phyloP scores from a whole-genome alignment of 2,329 filamentous ascomycete genomes.

The Aspergillus japonicus region DNA sequence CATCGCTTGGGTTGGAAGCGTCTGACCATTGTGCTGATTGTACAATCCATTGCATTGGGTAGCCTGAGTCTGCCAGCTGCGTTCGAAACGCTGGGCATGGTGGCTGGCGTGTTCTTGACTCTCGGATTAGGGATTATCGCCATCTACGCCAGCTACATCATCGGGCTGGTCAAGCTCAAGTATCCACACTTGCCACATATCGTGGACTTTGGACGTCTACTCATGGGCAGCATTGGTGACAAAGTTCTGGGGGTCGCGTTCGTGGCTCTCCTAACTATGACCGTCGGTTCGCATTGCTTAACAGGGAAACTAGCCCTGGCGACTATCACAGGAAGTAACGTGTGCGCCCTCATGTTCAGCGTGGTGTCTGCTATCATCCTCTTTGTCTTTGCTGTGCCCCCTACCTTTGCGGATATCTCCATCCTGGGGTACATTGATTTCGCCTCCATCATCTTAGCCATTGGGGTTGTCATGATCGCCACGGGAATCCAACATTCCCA shows the following conservation, averaged over 20 bases:
- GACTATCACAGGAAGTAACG: conserved; percentile 36
- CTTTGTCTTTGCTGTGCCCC: conserved; percentile 31
- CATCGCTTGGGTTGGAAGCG: conserved; percentile 46
- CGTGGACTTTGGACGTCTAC: conserved; percentile 43
- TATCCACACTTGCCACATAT: conserved; percentile 44
- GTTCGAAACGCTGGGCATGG: conserved; percentile 47
- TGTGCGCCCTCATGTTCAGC: conserved; percentile 42
- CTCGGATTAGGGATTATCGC: conserved; percentile 40
- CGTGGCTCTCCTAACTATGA: conserved; percentile 43
- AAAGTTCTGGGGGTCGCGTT: conserved; percentile 42
- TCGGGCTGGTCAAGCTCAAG: conserved; percentile 38
- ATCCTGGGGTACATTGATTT: conserved; percentile 37
- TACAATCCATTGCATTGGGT: conserved; percentile 51
- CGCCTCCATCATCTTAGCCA: conserved; percentile 31
- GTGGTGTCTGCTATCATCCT: conserved; percentile 42
- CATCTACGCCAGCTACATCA: conserved; percentile 42
- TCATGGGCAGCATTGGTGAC: conserved; percentile 44
- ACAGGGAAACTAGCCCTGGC: conserved; percentile 49
- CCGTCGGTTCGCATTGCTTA: conserved; percentile 46
- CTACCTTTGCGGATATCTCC: conserved; percentile 33
- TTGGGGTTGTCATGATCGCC: conserved; percentile 33
- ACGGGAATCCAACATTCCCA: conserved; percentile 24
- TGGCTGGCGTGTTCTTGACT: conserved; percentile 44
- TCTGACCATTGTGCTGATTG: conserved; percentile 49
- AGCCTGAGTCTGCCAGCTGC: conserved; percentile 46